phyloP scores from a whole-genome alignment of 805 yeast species.

The Metschnikowia reukaufii region DNA sequence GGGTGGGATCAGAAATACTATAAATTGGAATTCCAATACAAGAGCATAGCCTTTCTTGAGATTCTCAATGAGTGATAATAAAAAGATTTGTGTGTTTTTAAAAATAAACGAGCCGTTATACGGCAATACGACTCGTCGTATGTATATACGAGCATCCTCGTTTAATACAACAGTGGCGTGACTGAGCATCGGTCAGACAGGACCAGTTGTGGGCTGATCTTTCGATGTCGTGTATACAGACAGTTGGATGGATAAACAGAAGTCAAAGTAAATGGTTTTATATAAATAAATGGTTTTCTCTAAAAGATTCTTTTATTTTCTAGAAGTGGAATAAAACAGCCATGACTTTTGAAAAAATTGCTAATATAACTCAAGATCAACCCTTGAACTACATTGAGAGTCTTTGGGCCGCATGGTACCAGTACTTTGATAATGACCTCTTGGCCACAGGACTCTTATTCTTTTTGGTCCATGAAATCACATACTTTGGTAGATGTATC shows the following conservation, averaged over 20 bases:
- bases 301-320: not conserved
- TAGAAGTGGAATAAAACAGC: not conserved
- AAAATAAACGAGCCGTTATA: not conserved
- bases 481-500: slow-evolving; percentile 57
- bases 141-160: slow-evolving; percentile 1
- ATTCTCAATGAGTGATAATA: too few species aligned
- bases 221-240: not conserved
- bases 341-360: not conserved
- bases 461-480: slow-evolving; percentile 54
- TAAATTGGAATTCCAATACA: too few species aligned
- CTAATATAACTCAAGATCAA: not conserved
- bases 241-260: not conserved
- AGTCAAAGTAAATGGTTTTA: not conserved
- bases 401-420: slow-evolving; percentile 57
- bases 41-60: too few species aligned
- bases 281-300: slow-evolving; percentile 1
- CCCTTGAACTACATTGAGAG: slow-evolving; percentile 42
- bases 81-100: too few species aligned
- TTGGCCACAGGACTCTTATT: slow-evolving; percentile 59
- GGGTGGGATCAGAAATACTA: too few species aligned
- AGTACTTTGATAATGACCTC: slow-evolving; percentile 52
- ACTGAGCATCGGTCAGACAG: not conserved
- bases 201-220: slow-evolving; percentile 7
- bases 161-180: slow-evolving; percentile 7
- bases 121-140: not conserved